phyloP scores from a whole-genome alignment of 2,329 filamentous ascomycete genomes.

The Endoconidiophora polonica region DNA sequence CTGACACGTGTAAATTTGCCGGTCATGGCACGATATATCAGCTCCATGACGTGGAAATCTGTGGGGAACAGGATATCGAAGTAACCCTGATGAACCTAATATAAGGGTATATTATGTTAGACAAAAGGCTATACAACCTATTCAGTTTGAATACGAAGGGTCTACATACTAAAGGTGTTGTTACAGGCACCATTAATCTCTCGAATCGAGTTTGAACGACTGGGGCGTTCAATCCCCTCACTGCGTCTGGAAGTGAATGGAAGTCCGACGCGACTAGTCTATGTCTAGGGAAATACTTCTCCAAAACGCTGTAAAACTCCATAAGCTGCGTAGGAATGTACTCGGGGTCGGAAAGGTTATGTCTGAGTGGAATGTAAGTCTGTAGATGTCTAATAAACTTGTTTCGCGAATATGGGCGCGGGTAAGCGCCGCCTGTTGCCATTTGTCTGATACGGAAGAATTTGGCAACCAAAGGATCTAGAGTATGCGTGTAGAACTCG shows the following conservation, averaged over 20 bases:
- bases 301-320: constrained; percentile 90
- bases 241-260: constrained; percentile 64
- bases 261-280: constrained; percentile 84
- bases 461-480: constrained; percentile 69
- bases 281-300: constrained; percentile 77
- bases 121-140: too few relatives aligned
- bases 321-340: constrained; percentile 90
- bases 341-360: constrained; percentile 68
- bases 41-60: constrained; percentile 78
- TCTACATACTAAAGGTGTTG: constrained; percentile 64
- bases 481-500: constrained; percentile 70
- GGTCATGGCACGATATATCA: constrained; percentile 82
- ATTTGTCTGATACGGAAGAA: constrained; percentile 75
- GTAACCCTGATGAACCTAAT: constrained; percentile 86
- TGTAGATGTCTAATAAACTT: constrained; percentile 44
- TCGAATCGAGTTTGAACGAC: constrained; percentile 92
- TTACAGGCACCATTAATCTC: constrained; percentile 72
- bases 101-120: constrained; percentile 4
- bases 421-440: constrained; percentile 48
- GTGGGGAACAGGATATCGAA: constrained; percentile 99
- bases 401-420: constrained; percentile 40
- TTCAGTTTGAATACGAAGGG: not conserved
- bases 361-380: constrained; percentile 48
- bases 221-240: constrained; percentile 74
- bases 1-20: constrained; percentile 76